Percentiles rank a stretch among this genome's conserved stretches.
These are phyloP conservation scores for Phoma sp. DNA, from an alignment of 2,329 filamentous ascomycete genomes.

Conservation along the genomic window DNA sequence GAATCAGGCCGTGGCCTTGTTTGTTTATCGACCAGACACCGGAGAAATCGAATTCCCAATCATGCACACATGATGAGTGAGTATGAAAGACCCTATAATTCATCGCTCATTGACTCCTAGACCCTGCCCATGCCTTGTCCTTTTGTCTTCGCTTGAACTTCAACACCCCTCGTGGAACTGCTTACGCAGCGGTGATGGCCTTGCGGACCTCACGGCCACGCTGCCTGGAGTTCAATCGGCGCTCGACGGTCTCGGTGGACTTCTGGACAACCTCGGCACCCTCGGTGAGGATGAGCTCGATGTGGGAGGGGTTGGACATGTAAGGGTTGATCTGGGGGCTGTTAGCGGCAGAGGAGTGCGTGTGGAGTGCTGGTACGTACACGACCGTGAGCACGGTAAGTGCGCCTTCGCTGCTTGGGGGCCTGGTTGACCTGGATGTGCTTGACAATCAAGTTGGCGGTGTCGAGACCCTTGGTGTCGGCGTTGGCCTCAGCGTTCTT, in stretches of 20 bases:
- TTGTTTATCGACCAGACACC: constrained; percentile 50
- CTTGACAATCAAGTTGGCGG: constrained; percentile 96
- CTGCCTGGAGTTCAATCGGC: constrained; percentile 89
- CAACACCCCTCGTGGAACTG: constrained; percentile 22
- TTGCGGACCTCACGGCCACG: constrained; percentile 73
- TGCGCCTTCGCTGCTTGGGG: constrained; percentile 98
- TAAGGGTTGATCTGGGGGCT: constrained; percentile 92
- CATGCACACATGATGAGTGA: constrained; percentile 46
- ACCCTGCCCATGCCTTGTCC: constrained; percentile 46
- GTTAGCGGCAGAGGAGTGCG: constrained; percentile 17
- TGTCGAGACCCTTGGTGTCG: constrained; percentile 67
- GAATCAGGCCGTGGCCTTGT: constrained; percentile 45
- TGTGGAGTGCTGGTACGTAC: constrained; percentile 68
- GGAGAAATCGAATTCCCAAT: constrained; percentile 49
- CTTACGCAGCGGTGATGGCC: constrained; percentile 66
- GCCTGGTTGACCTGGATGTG: constrained; percentile 99
- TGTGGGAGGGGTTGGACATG: constrained; percentile 99
- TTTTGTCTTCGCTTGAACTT: constrained; percentile 34
- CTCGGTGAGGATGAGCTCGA: constrained; percentile 99
- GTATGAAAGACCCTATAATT: constrained; percentile 49
- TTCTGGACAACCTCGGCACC: constrained; percentile 95
- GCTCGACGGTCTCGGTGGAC: constrained; percentile 72
- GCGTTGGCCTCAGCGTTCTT: constrained; percentile 57
- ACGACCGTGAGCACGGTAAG: constrained; percentile 99
- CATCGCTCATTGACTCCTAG: constrained; percentile 51